Base-by-base conservation (phyloP, 2,329 filamentous ascomycete species). In the Talaromyces verruculosus region DNA sequence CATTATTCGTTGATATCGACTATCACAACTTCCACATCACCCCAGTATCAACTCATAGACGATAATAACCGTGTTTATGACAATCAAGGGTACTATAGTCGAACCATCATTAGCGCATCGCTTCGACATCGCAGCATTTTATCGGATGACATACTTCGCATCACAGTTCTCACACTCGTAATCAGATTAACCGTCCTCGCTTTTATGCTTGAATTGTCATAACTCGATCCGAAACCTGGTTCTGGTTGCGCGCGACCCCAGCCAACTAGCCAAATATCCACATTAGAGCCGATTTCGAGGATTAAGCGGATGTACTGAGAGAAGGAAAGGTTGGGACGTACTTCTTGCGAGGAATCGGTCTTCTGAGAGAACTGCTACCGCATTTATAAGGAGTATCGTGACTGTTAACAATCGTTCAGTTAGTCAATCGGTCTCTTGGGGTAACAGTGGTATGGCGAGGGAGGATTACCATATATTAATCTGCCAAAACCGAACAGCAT, bases 301-400 rank as follows among this genome's bases (percentile, higher is more conserved):
- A 3, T 15, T 17, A 4, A 57, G 15, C 33, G 25, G n/a, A 10
- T 49, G 17, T 13, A 41, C 17, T 2, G 45, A 49, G 22, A 1
- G 1, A 22, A 11, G 11, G 33, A 11, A 47, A 15, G 3, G 17
- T 7, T 35, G 5, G 15, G 2, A 45, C 73, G 62, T 88, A 89
- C 81, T 93, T 79, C 92, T 88, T 65, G 89, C 91, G 71, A 97
- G 91, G 79, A 97, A 97, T 68, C 93, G 90, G 81, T 97, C 93
- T 87, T 97, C 93, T 72, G 92, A 96, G 70, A 98, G 90, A 75
- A 97, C 88, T 69, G 93, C 92, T 76, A 98, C 90, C 71, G 92
- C 92, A 80, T 99, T 99, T 80, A 95, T 89, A 76, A 98, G 87
- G 74, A 98, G 91, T 77, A 96, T 84, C 72, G 88, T 93, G 68